Percentiles rank a stretch among this genome's conserved stretches.
Evolutionary conservation across 2,329 filamentous ascomycete genomes (phyloP).

Genomic region (Nemania abortiva): DNA sequence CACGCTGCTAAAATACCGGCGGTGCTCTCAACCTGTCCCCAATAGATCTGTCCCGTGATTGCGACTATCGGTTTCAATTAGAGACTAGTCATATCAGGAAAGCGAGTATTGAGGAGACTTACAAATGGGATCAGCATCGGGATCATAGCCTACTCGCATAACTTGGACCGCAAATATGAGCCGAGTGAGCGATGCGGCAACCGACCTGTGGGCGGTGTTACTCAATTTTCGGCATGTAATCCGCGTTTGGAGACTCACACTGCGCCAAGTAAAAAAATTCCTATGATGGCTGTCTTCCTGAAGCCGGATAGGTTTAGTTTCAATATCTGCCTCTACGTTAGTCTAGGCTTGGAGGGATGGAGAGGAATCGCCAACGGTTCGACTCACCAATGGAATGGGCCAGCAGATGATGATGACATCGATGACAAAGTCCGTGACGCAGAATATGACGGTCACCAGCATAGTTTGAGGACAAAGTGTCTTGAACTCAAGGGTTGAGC

Average conservation of each 20-base stretch:
- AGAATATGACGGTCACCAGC: constrained; percentile 27
- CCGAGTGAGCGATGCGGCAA: constrained; percentile 18
- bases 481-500: constrained; percentile 18
- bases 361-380: no score
- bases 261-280: constrained; percentile 31
- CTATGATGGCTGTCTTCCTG: constrained; percentile 25
- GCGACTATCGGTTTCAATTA: neutral
- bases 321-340: constrained; percentile 28
- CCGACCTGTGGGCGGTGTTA: neutral
- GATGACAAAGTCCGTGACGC: constrained; percentile 38
- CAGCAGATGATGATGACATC: constrained; percentile 39
- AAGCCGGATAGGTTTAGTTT: constrained; percentile 18
- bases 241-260: constrained; percentile 19
- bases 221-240: no score
- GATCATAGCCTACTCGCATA: neutral
- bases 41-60: constrained; percentile 10
- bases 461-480: constrained; percentile 25
- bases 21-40: constrained; percentile 12
- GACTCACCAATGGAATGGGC: constrained; percentile 42
- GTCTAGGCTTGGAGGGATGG: no score
- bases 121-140: constrained; percentile 9
- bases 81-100: neutral
- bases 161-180: constrained; percentile 15
- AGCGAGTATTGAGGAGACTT: neutral
- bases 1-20: constrained; percentile 14